These are phyloP conservation scores for Penicillium cosmopolitanum DNA, from an alignment of 495 filamentous ascomycete species.

Conservation along the genomic window DNA sequence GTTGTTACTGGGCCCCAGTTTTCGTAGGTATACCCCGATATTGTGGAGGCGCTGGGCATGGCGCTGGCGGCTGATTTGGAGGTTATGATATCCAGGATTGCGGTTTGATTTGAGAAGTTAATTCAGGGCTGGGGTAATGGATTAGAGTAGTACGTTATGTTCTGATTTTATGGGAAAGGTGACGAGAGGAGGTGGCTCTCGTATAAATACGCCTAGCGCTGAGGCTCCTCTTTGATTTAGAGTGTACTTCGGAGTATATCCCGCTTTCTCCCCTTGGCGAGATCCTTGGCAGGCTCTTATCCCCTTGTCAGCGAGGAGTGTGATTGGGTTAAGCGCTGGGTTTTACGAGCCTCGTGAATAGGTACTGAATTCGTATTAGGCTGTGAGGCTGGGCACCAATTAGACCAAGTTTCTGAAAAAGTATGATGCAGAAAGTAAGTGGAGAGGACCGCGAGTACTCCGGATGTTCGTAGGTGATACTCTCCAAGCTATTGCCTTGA, in stretches of 20 bases:
- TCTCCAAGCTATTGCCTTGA: no score
- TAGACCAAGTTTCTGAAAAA: neutral
- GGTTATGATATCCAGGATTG: neutral
- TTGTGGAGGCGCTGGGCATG: conserved; percentile 12
- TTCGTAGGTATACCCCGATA: conserved; percentile 9
- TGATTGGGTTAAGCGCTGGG: neutral
- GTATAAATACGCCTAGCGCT: no score
- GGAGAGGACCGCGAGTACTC: no score
- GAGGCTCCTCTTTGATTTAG: no score
- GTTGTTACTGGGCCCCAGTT: conserved; percentile 18
- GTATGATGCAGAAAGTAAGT: neutral
- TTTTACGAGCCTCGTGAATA: neutral
- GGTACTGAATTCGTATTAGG: neutral
- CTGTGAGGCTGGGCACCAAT: neutral
- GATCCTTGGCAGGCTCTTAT: neutral
- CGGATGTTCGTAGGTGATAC: no score
- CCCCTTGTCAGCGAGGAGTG: neutral
- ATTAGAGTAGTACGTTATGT: no score
- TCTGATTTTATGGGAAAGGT: no score
- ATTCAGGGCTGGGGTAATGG: neutral
- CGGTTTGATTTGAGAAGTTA: neutral
- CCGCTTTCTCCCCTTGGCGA: no score
- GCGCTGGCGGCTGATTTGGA: conserved; percentile 1
- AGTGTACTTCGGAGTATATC: no score
- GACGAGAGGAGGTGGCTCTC: no score